phyloP scores from a whole-genome alignment of 331 rosid species.

The Malus hybrid region DNA sequence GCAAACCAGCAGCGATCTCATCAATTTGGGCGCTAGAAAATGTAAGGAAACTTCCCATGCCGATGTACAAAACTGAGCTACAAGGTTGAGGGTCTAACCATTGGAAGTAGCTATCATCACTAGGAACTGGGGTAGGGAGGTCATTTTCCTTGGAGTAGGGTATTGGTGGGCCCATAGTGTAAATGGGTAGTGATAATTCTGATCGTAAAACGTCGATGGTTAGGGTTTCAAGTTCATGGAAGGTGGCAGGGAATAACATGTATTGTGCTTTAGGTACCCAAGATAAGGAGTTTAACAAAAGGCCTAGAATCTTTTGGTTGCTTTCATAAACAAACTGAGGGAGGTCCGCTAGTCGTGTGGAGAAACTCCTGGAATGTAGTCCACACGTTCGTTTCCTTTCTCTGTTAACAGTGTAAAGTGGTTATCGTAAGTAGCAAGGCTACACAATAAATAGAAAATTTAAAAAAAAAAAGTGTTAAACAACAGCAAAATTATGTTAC shows the following conservation, averaged over 20 bases:
- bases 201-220: background rate
- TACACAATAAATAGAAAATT: background rate
- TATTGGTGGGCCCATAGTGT: background rate
- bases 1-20: background rate
- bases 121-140: background rate
- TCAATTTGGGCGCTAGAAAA: background rate
- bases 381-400: conserved; percentile 33
- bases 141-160: background rate
- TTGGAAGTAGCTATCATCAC: background rate
- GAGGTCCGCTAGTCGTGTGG: conserved; percentile 31
- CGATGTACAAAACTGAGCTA: conserved; percentile 19
- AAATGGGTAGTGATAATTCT: background rate
- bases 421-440: background rate
- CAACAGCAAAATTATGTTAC: background rate
- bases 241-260: background rate
- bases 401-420: conserved; percentile 8
- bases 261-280: background rate
- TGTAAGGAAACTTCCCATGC: background rate
- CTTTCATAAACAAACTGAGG: conserved; percentile 16
- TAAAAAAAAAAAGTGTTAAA: background rate
- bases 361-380: conserved; percentile 47
- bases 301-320: background rate
- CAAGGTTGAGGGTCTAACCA: background rate
- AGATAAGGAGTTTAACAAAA: background rate
- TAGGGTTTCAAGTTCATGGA: background rate